Base-by-base conservation (phyloP, 805 yeast species). In the Cyberlindnera suaveolens region DNA sequence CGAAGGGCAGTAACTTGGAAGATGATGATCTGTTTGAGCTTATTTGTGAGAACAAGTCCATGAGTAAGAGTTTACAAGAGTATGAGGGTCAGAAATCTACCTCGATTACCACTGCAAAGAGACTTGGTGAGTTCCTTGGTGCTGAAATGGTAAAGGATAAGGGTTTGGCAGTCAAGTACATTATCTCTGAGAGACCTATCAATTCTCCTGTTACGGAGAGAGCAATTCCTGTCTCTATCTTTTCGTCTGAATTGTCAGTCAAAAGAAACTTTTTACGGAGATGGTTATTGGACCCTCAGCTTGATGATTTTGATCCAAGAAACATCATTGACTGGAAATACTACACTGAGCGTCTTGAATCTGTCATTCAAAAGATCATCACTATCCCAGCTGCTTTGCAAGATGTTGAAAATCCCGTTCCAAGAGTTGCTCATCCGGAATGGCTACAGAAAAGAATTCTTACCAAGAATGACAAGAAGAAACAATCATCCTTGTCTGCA, bases 301-400 rank as follows among this genome's bases (percentile, higher is more conserved):
- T 91, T 35, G 85, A 79, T 3, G 78, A 80, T 39, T 87, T 87
- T 58, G 97, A 91, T 62, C 95, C 96, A 4, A 73, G 98, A 56
- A 74, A 78, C 16, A 84, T 93, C 41, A 76, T 93, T 47, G 98
- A 93, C 62, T 93, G 99, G 99, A 78, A 68, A 18, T 93, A 93
- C 60, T 93, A 93, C 60, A 74, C 82, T 49, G 96, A 88, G 55
- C 78, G 99, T 56, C 72, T 93, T 31, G 95, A 91, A 0, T 88
- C 96, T 2, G 96, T 90, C 6, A 80, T 95, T 35, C 96, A 90
- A 61, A 93, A 95, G 64, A 88, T 93, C 54, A 86, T 93, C 52
- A 85, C 96, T 0, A 91, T 93, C 52, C 99, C 99, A 3, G 99
- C 99, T 5, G 98, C 97, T 6, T 69, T 91, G 42, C 99, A 93